Conservation (phyloP, 139 green algal species). For the Helicosporidium sp. region DNA sequence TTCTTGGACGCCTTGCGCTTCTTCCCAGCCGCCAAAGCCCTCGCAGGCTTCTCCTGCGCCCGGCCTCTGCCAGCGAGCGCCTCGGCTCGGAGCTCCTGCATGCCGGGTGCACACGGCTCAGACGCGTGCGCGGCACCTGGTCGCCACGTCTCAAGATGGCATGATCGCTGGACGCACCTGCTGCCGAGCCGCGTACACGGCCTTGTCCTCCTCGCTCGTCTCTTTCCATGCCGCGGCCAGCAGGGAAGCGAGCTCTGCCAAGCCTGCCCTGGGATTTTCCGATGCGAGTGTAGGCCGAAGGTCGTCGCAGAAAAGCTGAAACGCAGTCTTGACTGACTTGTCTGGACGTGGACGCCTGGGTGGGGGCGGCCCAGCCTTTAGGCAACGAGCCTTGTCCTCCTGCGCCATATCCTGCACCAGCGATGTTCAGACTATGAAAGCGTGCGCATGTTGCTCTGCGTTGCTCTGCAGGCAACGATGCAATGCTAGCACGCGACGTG, state of each 20-base stretch:
- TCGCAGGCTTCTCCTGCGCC: not conserved
- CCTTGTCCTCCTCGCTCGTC: conserved; percentile 8
- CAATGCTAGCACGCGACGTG: not conserved
- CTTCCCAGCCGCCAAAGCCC: not conserved
- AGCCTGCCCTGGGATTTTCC: conserved; percentile 6
- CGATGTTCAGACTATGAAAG: not conserved
- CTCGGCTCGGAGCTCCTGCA: not conserved
- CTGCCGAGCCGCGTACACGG: not conserved
- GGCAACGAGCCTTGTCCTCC: too few species aligned
- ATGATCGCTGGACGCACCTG: not conserved
- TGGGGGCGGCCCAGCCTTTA: not conserved
- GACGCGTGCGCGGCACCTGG: too few species aligned
- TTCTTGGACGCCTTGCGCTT: not conserved
- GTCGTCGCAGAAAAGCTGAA: conserved; percentile 21
- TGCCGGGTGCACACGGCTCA: too few species aligned
- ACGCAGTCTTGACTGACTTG: not conserved
- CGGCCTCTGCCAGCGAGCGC: not conserved
- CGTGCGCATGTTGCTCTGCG: not conserved
- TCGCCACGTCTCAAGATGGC: not conserved
- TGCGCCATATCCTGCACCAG: conserved; percentile 1
- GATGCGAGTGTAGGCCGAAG: conserved; percentile 5
- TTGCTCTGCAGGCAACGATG: not conserved
- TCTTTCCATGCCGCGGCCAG: conserved; percentile 13
- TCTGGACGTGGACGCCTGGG: not conserved
- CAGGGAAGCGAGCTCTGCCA: conserved; percentile 5